phyloP scores from a whole-genome alignment of 305 asterid genomes.

The Ilex paraguariensis region DNA sequence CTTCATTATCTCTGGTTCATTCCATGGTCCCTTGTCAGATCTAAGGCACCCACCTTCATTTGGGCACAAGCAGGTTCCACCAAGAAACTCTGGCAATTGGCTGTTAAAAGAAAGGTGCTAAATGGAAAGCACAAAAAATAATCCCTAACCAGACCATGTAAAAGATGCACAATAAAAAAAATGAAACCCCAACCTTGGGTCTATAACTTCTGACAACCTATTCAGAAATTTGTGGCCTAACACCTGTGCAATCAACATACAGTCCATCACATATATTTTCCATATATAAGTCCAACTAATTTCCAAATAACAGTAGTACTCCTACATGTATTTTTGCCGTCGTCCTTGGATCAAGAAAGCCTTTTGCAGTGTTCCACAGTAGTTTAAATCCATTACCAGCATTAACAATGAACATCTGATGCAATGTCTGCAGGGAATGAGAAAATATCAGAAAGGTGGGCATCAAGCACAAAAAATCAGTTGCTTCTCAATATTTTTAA shows the following conservation, averaged over 20 bases:
- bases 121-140: neutral
- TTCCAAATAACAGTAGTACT: slow-evolving; percentile 9
- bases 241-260: slow-evolving; percentile 49
- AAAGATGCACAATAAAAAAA: neutral
- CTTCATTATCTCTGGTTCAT: slow-evolving; percentile 78
- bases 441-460: slow-evolving; percentile 9
- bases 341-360: slow-evolving; percentile 93
- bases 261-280: slow-evolving; percentile 14
- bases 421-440: slow-evolving; percentile 64
- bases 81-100: slow-evolving; percentile 96
- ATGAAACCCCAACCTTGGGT: slow-evolving; percentile 51
- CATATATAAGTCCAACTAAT: slow-evolving; percentile 10
- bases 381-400: slow-evolving; percentile 92
- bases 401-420: slow-evolving; percentile 89
- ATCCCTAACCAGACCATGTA: neutral
- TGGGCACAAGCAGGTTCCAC: slow-evolving; percentile 81
- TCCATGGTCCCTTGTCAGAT: slow-evolving; percentile 95
- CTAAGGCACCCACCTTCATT: slow-evolving; percentile 86
- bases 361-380: slow-evolving; percentile 74
- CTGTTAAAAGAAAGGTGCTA: slow-evolving; percentile 38
- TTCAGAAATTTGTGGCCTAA: slow-evolving; percentile 74
- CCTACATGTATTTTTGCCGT: slow-evolving; percentile 83
- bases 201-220: slow-evolving; percentile 73
- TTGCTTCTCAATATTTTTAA: neutral
- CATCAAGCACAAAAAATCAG: slow-evolving; percentile 14